Evolutionary conservation across 768 basidiomycete genomes (phyloP).

Genomic region (Suillus plorans): DNA sequence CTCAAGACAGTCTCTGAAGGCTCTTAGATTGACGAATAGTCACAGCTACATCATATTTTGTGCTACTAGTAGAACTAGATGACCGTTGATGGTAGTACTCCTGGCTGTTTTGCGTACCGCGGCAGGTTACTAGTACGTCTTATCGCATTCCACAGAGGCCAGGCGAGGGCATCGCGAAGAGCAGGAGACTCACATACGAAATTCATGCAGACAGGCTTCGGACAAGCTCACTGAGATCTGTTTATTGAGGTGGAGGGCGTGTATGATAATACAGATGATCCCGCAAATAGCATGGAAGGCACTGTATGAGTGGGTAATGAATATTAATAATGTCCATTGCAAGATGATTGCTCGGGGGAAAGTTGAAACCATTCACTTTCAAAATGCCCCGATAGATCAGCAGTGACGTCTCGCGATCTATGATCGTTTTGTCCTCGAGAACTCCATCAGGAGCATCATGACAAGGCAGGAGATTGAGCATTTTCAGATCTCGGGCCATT

Average conservation of each 20-base stretch:
- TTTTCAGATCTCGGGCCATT: no score
- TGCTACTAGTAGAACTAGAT: no score
- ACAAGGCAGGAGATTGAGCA: no score
- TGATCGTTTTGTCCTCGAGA: no score
- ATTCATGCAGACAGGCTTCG: no score
- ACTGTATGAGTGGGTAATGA: no score
- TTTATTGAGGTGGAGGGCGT: background rate
- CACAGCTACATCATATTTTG: no score
- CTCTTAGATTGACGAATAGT: no score
- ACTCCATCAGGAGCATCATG: no score
- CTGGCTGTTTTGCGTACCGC: background rate
- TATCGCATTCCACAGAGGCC: background rate
- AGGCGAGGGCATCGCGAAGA: background rate
- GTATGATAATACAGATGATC: background rate
- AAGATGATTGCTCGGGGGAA: background rate
- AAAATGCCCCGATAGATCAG: background rate
- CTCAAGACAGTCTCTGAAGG: background rate
- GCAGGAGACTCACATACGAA: background rate
- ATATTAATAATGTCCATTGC: no score
- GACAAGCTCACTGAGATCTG: conserved; percentile 45
- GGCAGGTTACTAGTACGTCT: background rate
- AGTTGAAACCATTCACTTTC: background rate
- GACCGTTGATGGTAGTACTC: background rate
- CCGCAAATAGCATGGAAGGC: background rate
- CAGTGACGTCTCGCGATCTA: background rate